These are phyloP conservation scores for Orbilia javanica DNA, from an alignment of 2,329 filamentous ascomycete species.

Conservation along the genomic window DNA sequence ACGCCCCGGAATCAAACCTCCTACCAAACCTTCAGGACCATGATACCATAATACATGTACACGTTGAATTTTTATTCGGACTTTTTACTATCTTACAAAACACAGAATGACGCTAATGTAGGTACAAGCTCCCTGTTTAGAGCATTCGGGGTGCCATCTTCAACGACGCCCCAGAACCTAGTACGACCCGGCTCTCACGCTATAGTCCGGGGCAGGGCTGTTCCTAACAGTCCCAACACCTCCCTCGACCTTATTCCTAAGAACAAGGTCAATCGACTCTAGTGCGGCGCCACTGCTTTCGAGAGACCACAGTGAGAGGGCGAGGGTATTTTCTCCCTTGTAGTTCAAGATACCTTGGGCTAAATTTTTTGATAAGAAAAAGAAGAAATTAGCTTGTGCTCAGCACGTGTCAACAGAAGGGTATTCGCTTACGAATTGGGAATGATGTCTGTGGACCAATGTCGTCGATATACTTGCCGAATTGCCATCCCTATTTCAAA, in stretches of 20 bases:
- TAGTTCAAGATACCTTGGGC: constrained; percentile 73
- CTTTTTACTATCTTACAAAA: not conserved
- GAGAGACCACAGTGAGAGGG: constrained; percentile 77
- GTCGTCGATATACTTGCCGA: constrained; percentile 75
- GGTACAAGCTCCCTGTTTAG: not conserved
- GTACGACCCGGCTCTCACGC: constrained; percentile 25
- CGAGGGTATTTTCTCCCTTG: constrained; percentile 77
- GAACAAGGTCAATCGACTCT: constrained; percentile 69
- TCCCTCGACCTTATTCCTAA: constrained; percentile 69
- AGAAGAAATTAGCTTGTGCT: not conserved
- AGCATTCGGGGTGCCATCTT: not conserved
- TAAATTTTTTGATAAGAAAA: not conserved
- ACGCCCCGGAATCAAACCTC: not conserved
- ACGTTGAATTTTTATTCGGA: not conserved
- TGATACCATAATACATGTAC: not conserved
- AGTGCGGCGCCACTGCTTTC: constrained; percentile 72
- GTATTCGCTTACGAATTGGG: constrained; percentile 76
- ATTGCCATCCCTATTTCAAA: constrained; percentile 73
- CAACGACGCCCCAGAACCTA: not conserved
- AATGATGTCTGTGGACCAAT: constrained; percentile 80
- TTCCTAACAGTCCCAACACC: constrained; percentile 67
- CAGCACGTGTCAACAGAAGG: not conserved
- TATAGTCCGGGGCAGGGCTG: constrained; percentile 35
- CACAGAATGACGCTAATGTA: not conserved
- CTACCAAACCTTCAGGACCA: not conserved